phyloP scores from a whole-genome alignment of 2,329 filamentous ascomycete genomes.

The Diaporthe citrichinensis region DNA sequence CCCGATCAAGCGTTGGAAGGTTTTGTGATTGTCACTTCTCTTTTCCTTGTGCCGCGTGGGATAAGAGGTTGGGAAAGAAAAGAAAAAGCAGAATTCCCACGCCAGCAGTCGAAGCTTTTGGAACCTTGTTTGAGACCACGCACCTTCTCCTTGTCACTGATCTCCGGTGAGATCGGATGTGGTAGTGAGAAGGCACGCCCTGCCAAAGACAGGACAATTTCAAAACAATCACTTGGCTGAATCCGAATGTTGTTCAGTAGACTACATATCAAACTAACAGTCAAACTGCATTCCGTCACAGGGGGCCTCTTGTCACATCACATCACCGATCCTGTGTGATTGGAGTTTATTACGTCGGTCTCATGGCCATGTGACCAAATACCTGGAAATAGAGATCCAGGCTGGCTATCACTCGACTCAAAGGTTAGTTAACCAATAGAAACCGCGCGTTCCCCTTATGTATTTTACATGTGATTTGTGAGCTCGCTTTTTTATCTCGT shows the following conservation, averaged over 20 bases:
- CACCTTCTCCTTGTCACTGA: neutral
- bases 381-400: neutral
- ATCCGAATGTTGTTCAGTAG: neutral
- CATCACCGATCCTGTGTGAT: neutral
- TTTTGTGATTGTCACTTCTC: neutral
- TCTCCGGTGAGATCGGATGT: neutral
- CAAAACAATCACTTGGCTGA: neutral
- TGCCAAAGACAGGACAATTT: neutral
- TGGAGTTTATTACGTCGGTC: neutral
- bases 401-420: neutral
- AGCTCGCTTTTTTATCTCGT: neutral
- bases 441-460: neutral
- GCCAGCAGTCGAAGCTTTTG: neutral
- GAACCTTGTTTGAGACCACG: neutral
- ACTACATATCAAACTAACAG: accelerated
- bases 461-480: neutral
- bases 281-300: neutral
- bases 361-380: too few species aligned
- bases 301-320: neutral
- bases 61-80: neutral
- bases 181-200: neutral
- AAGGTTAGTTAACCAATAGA: neutral
- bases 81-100: neutral
- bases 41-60: neutral
- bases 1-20: neutral